Evolutionary conservation across 2,329 filamentous ascomycete species (phyloP).

Genomic region (Cladophialophora immunda): DNA sequence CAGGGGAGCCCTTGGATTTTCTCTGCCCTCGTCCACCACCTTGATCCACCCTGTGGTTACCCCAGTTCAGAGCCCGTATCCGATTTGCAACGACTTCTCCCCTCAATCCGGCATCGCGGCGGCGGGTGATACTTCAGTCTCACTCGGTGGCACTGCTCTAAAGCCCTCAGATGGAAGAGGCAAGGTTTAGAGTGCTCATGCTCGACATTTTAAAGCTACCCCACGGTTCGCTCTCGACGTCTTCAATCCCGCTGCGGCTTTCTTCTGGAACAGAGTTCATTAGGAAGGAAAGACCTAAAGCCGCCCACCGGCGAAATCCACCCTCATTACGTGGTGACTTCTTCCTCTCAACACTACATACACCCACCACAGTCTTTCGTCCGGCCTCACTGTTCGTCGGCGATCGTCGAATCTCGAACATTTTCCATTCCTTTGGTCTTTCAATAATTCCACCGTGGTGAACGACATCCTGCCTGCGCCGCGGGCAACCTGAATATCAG

Average conservation of each 20-base stretch:
- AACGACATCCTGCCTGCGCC: background rate
- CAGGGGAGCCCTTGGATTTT: constrained; percentile 13
- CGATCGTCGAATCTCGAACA: constrained; percentile 10
- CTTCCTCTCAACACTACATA: background rate
- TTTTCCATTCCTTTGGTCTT: background rate
- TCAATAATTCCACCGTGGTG: background rate
- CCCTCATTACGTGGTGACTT: background rate
- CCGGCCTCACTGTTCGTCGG: background rate
- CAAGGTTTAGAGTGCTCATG: constrained; percentile 14
- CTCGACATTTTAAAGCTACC: constrained; percentile 26
- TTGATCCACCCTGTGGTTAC: constrained; percentile 21
- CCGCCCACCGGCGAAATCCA: constrained; percentile 12
- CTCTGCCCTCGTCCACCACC: constrained; percentile 25
- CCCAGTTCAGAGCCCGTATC: constrained; percentile 22
- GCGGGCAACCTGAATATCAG: background rate
- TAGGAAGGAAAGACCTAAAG: constrained; percentile 4
- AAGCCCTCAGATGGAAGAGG: constrained; percentile 8
- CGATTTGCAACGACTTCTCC: constrained; percentile 17
- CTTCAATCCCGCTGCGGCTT: constrained; percentile 7
- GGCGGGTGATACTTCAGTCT: constrained; percentile 29
- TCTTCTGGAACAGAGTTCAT: constrained; percentile 3
- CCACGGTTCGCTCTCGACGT: constrained; percentile 18
- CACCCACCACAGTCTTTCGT: background rate
- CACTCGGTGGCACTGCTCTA: constrained; percentile 21
- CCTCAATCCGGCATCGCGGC: constrained; percentile 15